A percentile compares a stretch with the other conserved stretches of the same genome.
These are phyloP conservation scores for Claviceps pazoutovae DNA, from an alignment of 2,329 filamentous ascomycete genomes.

Conservation along the genomic window DNA sequence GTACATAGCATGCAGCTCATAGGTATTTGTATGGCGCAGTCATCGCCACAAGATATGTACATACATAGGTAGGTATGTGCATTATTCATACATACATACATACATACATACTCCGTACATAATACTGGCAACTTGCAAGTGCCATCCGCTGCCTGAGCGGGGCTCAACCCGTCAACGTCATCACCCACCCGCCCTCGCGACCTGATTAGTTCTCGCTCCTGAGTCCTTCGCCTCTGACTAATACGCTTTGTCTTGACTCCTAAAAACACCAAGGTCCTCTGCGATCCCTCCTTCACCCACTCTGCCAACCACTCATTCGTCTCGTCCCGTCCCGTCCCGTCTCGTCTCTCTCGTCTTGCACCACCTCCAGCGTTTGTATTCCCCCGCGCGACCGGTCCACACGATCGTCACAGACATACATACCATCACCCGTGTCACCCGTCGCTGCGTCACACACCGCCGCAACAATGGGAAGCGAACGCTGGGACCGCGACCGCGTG, in stretches of 20 bases:
- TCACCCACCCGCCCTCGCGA: neutral
- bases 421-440: neutral
- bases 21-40: no score
- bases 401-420: neutral
- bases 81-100: no score
- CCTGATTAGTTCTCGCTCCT: neutral
- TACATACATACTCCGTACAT: no score
- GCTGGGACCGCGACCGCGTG: conserved; percentile 43
- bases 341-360: no score
- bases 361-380: no score
- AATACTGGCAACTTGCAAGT: no score
- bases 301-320: no score
- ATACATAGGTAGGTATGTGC: no score
- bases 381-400: neutral
- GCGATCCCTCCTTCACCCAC: no score
- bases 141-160: neutral
- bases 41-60: no score
- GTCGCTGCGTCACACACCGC: neutral
- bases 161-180: conserved; percentile 7
- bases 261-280: neutral
- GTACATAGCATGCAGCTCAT: no score
- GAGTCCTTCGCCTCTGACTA: neutral
- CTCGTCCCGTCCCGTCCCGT: no score
- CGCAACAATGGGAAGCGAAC: conserved; percentile 18
- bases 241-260: neutral